A percentile compares a stretch with the other conserved stretches of the same genome.
phyloP scores from a whole-genome alignment of 2,329 filamentous ascomycete species.

The Scedosporium aurantiacum region DNA sequence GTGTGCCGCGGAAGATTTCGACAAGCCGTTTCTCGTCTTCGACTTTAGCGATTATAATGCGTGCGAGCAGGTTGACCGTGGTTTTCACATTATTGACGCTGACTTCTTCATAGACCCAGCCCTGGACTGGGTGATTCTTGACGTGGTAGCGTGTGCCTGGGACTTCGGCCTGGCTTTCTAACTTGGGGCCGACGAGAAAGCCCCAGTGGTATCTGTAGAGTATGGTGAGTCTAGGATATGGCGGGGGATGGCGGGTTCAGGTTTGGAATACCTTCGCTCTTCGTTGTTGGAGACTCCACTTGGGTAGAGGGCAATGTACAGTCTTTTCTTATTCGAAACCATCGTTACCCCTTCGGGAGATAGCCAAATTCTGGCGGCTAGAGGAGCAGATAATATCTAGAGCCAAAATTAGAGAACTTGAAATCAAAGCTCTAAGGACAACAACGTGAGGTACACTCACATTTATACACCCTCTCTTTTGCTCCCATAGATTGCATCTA shows the following conservation, averaged over 20 bases:
- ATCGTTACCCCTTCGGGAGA: constrained; percentile 4
- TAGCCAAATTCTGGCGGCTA: neutral
- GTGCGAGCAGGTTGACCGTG: constrained; percentile 22
- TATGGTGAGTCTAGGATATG: neutral
- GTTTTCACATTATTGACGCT: constrained; percentile 11
- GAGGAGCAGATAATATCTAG: neutral
- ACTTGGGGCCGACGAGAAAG: constrained; percentile 20
- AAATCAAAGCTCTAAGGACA: too few species aligned
- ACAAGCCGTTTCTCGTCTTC: constrained; percentile 20
- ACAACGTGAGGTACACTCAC: too few species aligned
- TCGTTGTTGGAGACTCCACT: constrained; percentile 14
- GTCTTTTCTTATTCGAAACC: constrained; percentile 17
- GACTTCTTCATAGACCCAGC: constrained; percentile 18
- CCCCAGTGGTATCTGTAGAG: constrained; percentile 18
- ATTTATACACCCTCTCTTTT: too few species aligned
- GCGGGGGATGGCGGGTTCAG: constrained; percentile 7
- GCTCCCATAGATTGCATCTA: too few species aligned
- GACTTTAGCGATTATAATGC: constrained; percentile 28
- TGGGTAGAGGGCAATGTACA: constrained; percentile 22
- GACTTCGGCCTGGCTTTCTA: constrained; percentile 12
- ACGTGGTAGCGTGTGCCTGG: constrained; percentile 22
- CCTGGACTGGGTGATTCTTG: constrained; percentile 14
- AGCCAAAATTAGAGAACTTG: too few species aligned
- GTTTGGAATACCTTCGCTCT: constrained; percentile 14
- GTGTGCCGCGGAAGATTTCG: constrained; percentile 19